A percentile compares a stretch with the other conserved stretches of the same genome.
phyloP scores from a whole-genome alignment of 2,329 filamentous ascomycete genomes.

The Aspergillus intermedius region DNA sequence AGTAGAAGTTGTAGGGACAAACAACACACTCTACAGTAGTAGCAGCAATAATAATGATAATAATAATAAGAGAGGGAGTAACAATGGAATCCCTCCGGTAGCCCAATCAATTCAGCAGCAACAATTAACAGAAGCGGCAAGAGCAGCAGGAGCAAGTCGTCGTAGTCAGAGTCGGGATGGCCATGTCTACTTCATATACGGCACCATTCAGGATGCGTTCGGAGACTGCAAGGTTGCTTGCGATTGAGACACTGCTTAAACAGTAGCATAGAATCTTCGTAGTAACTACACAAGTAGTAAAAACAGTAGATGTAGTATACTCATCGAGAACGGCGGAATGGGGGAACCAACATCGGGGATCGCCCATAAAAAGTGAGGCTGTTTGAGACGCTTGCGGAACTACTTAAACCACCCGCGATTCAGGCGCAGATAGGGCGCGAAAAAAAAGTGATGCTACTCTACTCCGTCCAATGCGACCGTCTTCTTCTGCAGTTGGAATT shows the following conservation, averaged over 20 bases:
- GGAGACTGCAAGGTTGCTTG: background rate
- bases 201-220: background rate
- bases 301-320: background rate
- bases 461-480: background rate
- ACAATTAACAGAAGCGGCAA: background rate
- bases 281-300: background rate
- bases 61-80: background rate
- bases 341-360: no score
- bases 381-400: background rate
- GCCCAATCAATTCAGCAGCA: conserved; percentile 1
- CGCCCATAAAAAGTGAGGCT: conserved; percentile 7
- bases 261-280: conserved; percentile 3
- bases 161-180: background rate
- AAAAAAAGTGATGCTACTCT: background rate
- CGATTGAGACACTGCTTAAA: conserved; percentile 3
- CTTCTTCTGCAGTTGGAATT: background rate
- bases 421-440: background rate
- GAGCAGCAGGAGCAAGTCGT: background rate
- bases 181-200: background rate
- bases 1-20: background rate
- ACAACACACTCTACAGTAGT: background rate
- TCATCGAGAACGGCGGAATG: conserved; percentile 2
- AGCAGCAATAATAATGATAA: background rate
- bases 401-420: background rate
- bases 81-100: background rate